These are phyloP conservation scores for Chloropicon primus DNA, from an alignment of 139 green algal species.

Conservation along the genomic window DNA sequence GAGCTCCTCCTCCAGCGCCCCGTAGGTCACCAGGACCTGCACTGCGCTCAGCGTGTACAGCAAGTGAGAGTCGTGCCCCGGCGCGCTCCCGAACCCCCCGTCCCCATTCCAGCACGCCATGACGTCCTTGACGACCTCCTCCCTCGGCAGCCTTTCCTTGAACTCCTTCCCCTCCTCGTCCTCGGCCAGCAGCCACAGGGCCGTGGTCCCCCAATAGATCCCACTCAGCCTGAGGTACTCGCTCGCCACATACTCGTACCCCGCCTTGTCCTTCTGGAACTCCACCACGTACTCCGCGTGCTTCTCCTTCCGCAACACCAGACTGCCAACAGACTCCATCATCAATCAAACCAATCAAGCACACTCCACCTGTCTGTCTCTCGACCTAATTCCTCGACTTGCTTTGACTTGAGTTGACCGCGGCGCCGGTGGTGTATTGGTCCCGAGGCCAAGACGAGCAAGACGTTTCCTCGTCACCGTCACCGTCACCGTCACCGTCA, in stretches of 20 bases:
- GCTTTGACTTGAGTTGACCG: no score
- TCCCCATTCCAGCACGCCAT: slow-evolving; percentile 36
- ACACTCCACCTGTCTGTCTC: no score
- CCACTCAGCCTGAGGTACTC: slow-evolving; percentile 95
- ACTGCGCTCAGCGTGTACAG: slow-evolving; percentile 93
- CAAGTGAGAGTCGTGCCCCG: slow-evolving; percentile 82
- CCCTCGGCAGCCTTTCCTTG: slow-evolving; percentile 41
- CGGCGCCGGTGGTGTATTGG: no score
- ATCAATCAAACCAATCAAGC: no score
- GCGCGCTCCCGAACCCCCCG: slow-evolving; percentile 74
- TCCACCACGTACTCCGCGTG: not conserved
- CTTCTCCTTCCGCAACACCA: not conserved
- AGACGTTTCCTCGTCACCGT: no score
- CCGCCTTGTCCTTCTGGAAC: slow-evolving; percentile 24
- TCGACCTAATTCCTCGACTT: no score
- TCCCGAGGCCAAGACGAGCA: no score
- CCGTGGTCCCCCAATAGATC: slow-evolving; percentile 93
- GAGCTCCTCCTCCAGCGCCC: slow-evolving; percentile 41
- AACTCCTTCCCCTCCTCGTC: slow-evolving; percentile 47
- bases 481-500: no score
- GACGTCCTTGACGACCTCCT: not conserved
- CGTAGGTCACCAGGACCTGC: slow-evolving; percentile 80
- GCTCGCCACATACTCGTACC: slow-evolving; percentile 62
- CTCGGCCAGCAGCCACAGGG: slow-evolving; percentile 46
- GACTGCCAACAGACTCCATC: no score